A percentile compares a stretch with the other conserved stretches of the same genome.
phyloP scores from a whole-genome alignment of 2,329 filamentous ascomycete genomes.

The Fusarium miscanthi region DNA sequence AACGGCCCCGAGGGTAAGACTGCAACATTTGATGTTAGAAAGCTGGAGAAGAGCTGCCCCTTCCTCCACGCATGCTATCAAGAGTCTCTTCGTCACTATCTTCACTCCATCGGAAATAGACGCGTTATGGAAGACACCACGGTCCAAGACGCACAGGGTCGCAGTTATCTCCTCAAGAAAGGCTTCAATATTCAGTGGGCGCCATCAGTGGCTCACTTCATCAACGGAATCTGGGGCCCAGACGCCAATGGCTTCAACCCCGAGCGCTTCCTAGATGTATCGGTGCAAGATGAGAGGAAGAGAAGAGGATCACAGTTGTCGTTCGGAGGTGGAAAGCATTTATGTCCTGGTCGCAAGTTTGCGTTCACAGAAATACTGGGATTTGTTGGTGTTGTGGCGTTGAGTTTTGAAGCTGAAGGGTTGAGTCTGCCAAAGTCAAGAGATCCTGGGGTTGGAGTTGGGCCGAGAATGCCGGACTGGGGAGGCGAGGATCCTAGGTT shows the following conservation, averaged over 20 bases:
- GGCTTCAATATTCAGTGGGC: conserved; percentile 43
- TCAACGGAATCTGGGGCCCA: conserved; percentile 36
- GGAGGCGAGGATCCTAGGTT: neutral
- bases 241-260: conserved; percentile 33
- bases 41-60: conserved; percentile 53
- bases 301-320: conserved; percentile 43
- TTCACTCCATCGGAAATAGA: conserved; percentile 53
- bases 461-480: conserved; percentile 9
- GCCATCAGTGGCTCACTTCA: conserved; percentile 34
- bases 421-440: conserved; percentile 18
- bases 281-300: conserved; percentile 35
- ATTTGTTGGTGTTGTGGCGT: conserved; percentile 4
- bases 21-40: conserved; percentile 48
- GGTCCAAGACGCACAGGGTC: conserved; percentile 39
- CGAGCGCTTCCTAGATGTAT: conserved; percentile 35
- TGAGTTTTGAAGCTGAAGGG: conserved; percentile 25
- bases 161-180: conserved; percentile 42
- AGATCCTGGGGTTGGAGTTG: conserved; percentile 10
- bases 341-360: conserved; percentile 50
- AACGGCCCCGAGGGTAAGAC: neutral
- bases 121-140: conserved; percentile 54
- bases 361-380: conserved; percentile 44
- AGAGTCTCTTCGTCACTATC: conserved; percentile 56
- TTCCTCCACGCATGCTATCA: conserved; percentile 56
- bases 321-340: conserved; percentile 49